Evolutionary conservation across 2,329 filamentous ascomycete species (phyloP).

Genomic region (Cordyceps pruinosa): DNA sequence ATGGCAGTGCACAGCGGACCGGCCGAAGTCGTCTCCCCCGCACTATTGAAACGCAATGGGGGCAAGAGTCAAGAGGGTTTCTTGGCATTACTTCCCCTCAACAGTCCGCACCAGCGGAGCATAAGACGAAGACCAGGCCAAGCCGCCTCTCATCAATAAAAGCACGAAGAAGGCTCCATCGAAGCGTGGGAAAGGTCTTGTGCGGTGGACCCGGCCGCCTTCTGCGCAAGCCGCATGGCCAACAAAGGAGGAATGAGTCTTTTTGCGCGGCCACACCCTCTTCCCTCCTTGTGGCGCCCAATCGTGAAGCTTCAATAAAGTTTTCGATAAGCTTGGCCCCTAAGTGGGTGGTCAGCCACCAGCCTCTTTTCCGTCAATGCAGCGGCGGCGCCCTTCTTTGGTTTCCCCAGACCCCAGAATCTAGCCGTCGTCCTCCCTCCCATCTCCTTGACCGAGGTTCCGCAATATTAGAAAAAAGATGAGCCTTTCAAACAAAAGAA

Average conservation of each 20-base stretch:
- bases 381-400: neutral
- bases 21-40: neutral
- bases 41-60: neutral
- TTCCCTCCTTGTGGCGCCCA: neutral
- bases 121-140: neutral
- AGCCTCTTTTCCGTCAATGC: too few relatives aligned
- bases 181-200: neutral
- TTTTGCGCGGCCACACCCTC: too few relatives aligned
- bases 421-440: neutral
- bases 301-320: constrained; percentile 6
- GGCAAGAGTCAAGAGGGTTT: too few relatives aligned
- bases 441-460: too few relatives aligned
- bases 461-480: too few relatives aligned
- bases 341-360: neutral
- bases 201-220: neutral
- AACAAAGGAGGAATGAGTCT: too few relatives aligned
- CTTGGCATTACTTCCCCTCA: neutral
- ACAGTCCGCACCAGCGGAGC: neutral
- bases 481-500: too few relatives aligned
- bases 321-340: constrained; percentile 6
- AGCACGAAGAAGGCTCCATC: neutral
- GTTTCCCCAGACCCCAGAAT: constrained; percentile 3
- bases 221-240: too few relatives aligned
- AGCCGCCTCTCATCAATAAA: neutral
- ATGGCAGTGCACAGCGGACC: too few relatives aligned